These are phyloP conservation scores for Grammothele lineata DNA, from an alignment of 768 basidiomycete species.

Conservation along the genomic window DNA sequence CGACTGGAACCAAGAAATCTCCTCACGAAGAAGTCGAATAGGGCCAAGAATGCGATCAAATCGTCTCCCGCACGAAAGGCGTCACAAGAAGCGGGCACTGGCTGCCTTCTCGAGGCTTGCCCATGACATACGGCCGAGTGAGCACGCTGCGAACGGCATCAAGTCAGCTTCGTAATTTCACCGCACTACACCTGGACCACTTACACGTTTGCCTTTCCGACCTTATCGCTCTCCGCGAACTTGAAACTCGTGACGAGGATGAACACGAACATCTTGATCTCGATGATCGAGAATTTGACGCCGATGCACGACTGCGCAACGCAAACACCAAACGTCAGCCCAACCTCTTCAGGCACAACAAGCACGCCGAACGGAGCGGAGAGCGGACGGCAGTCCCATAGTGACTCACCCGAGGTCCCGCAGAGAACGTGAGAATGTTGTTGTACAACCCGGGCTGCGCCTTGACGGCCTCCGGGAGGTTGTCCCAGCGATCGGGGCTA, in stretches of 20 bases:
- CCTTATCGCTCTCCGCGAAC: conserved; percentile 77
- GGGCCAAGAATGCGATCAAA: no score
- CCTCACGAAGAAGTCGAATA: no score
- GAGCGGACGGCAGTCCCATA: not conserved
- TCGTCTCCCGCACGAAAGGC: conserved; percentile 11
- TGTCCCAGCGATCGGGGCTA: conserved; percentile 81
- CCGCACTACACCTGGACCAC: conserved; percentile 12
- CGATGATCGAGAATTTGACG: conserved; percentile 76
- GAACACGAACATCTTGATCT: conserved; percentile 76
- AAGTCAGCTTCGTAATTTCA: no score
- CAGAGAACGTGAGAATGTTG: conserved; percentile 72
- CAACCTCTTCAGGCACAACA: not conserved
- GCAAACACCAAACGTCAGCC: no score
- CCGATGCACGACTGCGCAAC: conserved; percentile 70
- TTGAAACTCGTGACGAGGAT: conserved; percentile 64
- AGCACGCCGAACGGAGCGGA: not conserved
- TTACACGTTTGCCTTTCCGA: conserved; percentile 70
- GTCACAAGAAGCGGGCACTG: conserved; percentile 26
- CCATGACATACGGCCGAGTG: conserved; percentile 26
- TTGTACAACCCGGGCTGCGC: conserved; percentile 68
- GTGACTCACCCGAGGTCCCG: conserved; percentile 68
- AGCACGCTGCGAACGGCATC: conserved; percentile 13
- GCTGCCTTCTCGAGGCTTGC: conserved; percentile 25
- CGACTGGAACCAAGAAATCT: no score
- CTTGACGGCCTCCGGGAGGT: conserved; percentile 64